Percentiles rank a stretch among this genome's conserved stretches.
Evolutionary conservation across 2,329 filamentous ascomycete species (phyloP).

Genomic region (Fusarium chaquense): DNA sequence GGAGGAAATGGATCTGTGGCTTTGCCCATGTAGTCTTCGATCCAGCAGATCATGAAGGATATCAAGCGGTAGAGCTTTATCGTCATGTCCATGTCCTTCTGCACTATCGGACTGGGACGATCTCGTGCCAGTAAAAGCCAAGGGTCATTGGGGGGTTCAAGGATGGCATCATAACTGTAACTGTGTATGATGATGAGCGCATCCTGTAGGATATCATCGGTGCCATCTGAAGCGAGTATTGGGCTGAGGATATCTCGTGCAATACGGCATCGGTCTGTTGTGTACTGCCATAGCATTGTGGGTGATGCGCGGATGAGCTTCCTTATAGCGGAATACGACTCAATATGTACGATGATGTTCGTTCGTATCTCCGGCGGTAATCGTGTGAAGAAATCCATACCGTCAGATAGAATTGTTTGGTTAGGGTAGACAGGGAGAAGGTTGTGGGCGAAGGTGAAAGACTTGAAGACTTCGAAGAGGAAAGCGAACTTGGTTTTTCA

Average conservation of each 20-base stretch:
- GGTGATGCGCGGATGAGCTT: slow-evolving; percentile 6
- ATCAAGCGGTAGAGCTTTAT: neutral
- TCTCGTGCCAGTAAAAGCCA: neutral
- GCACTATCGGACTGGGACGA: neutral
- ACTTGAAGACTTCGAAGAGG: neutral
- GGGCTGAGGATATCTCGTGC: neutral
- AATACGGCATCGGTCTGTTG: neutral
- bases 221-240: neutral
- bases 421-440: neutral
- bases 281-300: slow-evolving; percentile 9
- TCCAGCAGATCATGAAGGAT: neutral
- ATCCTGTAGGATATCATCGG: neutral
- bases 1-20: neutral
- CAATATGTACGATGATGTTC: neutral
- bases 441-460: neutral
- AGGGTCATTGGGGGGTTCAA: neutral
- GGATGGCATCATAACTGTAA: no score
- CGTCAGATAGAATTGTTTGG: fast-evolving
- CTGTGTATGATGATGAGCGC: neutral
- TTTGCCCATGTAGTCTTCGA: neutral
- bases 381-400: neutral
- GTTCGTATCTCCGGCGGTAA: neutral
- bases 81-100: neutral
- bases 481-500: neutral
- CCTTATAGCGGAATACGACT: slow-evolving; percentile 4